Base-by-base conservation (phyloP, 257 asterid genomes). In the Ocimum tenuiflorum region DNA sequence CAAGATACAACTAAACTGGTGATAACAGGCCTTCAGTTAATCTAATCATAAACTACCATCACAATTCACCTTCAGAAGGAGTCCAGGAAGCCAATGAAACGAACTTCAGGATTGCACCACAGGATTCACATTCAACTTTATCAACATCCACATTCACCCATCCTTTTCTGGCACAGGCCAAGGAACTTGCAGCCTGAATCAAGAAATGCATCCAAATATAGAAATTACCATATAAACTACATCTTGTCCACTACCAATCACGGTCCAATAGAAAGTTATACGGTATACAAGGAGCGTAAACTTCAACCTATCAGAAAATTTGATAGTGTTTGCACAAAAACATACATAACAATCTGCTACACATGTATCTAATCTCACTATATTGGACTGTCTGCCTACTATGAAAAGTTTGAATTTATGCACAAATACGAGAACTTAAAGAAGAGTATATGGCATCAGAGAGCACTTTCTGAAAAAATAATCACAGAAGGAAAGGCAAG, bases 111-210 rank as follows among this genome's bases (percentile, higher is more conserved):
- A 49, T 75, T 73, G 88, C 88, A 65, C 95, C 88, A 78, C 99
- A 94, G 55, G 99, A 84, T 88, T 90, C 99, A 65, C 99, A 94
- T 74, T 83, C 95, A 80, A 94, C 80, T 75, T 69, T 80, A 83
- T 94, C 95, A 81, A 76, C 85, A 76, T 74, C 88, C 74, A 85
- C 88, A 78, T 90, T 94, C 63, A 88, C 94, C 99, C 99, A 94
- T 75, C 99, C 99, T 82, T 92, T 94, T 77, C 96, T 81, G 74
- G 99, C 99, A 76, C 99, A 94, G 22, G 95, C 87, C 80, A 88
- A 75, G 29, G 96, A 88, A 73, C 90, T 81, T 68, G 92, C 94
- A 75, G 92, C 92, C 99, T 94, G 84, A 60, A 60, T 59, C 41
- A 77, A 50, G 49, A 54, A 67, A 49, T 52, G 67, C 59, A 74